phyloP scores from a whole-genome alignment of 352 stramenopile genomes.

The Phytophthora foliorum region DNA sequence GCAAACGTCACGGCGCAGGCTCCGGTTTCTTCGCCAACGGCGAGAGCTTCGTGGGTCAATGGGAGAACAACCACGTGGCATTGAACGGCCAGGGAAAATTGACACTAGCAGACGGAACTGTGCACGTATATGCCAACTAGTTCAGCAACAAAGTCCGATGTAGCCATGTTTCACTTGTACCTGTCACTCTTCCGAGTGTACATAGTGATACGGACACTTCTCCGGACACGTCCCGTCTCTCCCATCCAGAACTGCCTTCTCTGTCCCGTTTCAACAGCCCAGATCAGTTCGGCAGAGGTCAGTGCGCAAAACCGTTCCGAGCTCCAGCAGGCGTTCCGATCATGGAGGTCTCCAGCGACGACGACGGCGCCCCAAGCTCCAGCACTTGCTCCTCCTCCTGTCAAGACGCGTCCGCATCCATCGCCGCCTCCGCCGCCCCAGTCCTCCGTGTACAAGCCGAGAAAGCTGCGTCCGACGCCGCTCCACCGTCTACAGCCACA shows the following conservation, averaged over 20 bases:
- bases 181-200: background rate
- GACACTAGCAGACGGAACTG: conserved; percentile 76
- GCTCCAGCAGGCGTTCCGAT: conserved; percentile 8
- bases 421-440: background rate
- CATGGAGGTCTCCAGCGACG: conserved; percentile 27
- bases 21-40: conserved; percentile 80
- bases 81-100: conserved; percentile 75
- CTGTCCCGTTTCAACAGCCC: background rate
- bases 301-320: conserved; percentile 10
- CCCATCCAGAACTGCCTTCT: background rate
- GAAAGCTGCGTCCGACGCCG: background rate
- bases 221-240: background rate
- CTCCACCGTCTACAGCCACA: background rate
- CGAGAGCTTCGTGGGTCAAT: conserved; percentile 79
- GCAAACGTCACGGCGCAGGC: conserved; percentile 77
- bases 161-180: conserved; percentile 2
- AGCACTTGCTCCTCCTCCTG: background rate
- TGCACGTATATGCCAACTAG: conserved; percentile 73
- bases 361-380: background rate
- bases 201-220: background rate
- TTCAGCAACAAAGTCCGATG: background rate
- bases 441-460: conserved; percentile 4
- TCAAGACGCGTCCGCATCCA: background rate
- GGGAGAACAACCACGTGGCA: conserved; percentile 87
- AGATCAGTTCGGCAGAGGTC: conserved; percentile 16